Evolutionary conservation across 768 basidiomycete genomes (phyloP), one percentile per base, ranked within the genome.

Genomic region (Rhodotorula graminis): DNA sequence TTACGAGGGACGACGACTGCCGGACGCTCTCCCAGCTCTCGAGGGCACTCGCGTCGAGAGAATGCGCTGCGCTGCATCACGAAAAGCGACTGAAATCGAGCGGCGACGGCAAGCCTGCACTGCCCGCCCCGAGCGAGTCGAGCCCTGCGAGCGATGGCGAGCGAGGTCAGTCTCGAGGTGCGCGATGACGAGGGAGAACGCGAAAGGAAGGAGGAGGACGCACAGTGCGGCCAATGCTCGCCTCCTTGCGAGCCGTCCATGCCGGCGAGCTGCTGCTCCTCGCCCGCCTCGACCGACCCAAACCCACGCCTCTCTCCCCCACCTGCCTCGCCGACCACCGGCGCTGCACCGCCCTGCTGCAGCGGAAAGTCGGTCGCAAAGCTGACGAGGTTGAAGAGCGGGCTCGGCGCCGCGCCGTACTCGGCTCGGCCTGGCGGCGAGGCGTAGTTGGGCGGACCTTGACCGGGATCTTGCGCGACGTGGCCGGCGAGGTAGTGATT

Each of bases 281-380:
- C 29, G 29, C 4, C 27, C 53, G n/a, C n/a, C n/a, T 4, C 53
- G 0, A 1, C 53, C 29, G 44, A 14, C 44, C 6, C 44, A 46
- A 37, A 37, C 4, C 37, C 37, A 9, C 37, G 5, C 37, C 37
- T 37, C 9, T 37, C 37, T 37, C 37, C 37, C 9, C 37, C 37
- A 5, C 37, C 37, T 37, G 5, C 37, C 9, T 37, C 37, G 37
- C 37, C 37, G 37, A 10, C n/a, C 53, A 9, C 4, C n/a, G n/a
- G 12, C 14, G 3, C 53, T 15, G 27, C n/a, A 2, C n/a, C 53
- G n/a, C 14, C n/a, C 7, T 18, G 33, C 23, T 10, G 19, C 18
- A 58, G 33, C 37, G 61, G 49, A 14, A 62, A 62, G 21, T n/a
- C 61, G 19, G 61, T 62, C 21, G 47, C 61, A 10, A 62, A 62